These are phyloP conservation scores for Phaffomyces antillensis DNA, from an alignment of 805 yeast genomes.

Conservation along the genomic window DNA sequence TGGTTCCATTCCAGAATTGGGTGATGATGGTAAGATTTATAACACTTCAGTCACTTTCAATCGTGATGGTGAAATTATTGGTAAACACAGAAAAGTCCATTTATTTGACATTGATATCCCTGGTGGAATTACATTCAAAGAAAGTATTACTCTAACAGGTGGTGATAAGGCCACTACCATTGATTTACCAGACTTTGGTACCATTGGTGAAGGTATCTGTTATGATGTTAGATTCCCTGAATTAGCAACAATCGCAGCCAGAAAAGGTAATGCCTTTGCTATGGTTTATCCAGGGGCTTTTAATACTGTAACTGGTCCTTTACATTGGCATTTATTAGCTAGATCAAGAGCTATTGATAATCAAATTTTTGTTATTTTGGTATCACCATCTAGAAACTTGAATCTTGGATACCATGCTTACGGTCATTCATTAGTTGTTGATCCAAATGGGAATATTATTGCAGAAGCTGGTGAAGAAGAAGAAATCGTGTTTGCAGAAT, in stretches of 20 bases:
- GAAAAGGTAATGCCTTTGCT: conserved; percentile 58
- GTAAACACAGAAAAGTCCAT: conserved; percentile 87
- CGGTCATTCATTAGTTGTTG: conserved; percentile 62
- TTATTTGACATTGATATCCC: conserved; percentile 92
- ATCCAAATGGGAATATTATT: conserved; percentile 54
- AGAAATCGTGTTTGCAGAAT: conserved; percentile 65
- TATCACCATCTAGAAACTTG: conserved; percentile 85
- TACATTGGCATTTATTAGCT: conserved; percentile 77
- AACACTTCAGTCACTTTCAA: conserved; percentile 74
- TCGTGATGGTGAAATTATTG: conserved; percentile 73
- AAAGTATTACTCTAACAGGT: conserved; percentile 67
- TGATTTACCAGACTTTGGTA: conserved; percentile 31
- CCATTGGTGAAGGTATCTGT: conserved; percentile 80
- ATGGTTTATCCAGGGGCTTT: conserved; percentile 85
- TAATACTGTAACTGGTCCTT: conserved; percentile 81
- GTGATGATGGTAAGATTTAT: conserved; percentile 48
- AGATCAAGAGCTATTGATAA: conserved; percentile 72
- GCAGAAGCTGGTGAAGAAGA: conserved; percentile 81
- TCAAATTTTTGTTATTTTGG: conserved; percentile 63
- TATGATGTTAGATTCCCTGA: conserved; percentile 83
- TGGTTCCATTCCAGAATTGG: conserved; percentile 86
- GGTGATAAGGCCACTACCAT: conserved; percentile 77
- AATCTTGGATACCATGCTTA: conserved; percentile 51
- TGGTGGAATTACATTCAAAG: conserved; percentile 85
- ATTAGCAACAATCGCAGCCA: conserved; percentile 63